Percentiles rank a stretch among this genome's conserved stretches.
phyloP scores from a whole-genome alignment of 139 green algal species.

The Nannochloris sp. region DNA sequence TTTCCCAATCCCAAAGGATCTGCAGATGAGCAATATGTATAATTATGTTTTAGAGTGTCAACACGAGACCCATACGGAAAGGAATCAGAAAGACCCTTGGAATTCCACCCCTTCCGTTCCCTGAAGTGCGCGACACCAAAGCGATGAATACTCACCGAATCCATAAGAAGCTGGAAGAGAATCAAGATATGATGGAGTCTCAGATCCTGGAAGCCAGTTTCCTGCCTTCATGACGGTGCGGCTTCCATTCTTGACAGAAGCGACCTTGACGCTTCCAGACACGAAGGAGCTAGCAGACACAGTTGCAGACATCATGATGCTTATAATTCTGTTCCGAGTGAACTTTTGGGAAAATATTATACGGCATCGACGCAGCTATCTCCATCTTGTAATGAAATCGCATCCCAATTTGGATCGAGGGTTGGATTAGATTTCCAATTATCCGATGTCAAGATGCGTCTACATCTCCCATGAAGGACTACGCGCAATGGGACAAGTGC shows the following conservation, averaged over 20 bases:
- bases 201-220: conserved; percentile 59
- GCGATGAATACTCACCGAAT: conserved; percentile 7
- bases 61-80: too few species aligned
- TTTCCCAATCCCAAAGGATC: conserved; percentile 13
- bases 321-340: too few species aligned
- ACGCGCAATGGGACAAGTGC: too few species aligned
- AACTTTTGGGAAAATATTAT: too few species aligned
- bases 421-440: too few species aligned
- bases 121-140: too few species aligned
- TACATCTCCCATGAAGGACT: too few species aligned
- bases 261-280: conserved; percentile 22
- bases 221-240: conserved; percentile 17
- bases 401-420: too few species aligned
- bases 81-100: too few species aligned
- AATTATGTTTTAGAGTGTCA: neutral
- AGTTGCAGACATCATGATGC: neutral
- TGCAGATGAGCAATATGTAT: neutral
- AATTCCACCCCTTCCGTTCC: neutral
- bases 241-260: conserved; percentile 28
- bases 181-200: conserved; percentile 60
- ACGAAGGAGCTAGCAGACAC: neutral
- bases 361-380: too few species aligned
- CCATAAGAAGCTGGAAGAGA: conserved; percentile 40
- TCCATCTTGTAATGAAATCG: too few species aligned
- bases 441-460: too few species aligned